Percentiles rank a stretch among this genome's conserved stretches.
These are phyloP conservation scores for Podospora pseudoanserina DNA, from an alignment of 495 filamentous ascomycete species.

Conservation along the genomic window DNA sequence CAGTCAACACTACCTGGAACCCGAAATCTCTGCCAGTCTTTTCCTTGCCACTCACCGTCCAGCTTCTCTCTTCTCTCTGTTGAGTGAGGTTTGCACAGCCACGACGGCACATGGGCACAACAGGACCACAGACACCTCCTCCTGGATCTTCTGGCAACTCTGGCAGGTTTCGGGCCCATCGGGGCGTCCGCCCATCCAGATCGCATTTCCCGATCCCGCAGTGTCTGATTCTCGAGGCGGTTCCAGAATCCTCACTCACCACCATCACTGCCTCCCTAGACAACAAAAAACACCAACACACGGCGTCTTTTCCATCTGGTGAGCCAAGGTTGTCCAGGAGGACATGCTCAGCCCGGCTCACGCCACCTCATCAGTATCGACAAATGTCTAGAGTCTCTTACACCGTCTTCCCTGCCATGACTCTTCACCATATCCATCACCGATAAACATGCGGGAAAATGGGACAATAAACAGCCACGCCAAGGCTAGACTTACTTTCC, in stretches of 20 bases:
- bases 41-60: background rate
- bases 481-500: background rate
- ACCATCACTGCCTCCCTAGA: background rate
- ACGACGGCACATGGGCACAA: background rate
- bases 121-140: background rate
- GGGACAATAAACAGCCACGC: background rate
- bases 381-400: background rate
- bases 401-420: background rate
- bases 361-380: background rate
- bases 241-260: background rate
- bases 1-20: background rate
- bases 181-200: background rate
- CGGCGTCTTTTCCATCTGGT: background rate
- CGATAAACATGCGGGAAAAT: background rate
- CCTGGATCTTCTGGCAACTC: background rate
- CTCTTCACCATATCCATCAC: background rate
- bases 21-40: background rate
- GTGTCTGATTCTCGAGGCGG: background rate
- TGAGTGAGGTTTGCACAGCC: background rate
- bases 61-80: background rate
- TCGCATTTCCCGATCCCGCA: background rate
- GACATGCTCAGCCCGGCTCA: background rate
- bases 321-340: background rate
- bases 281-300: background rate
- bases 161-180: conserved; percentile 2